Evolutionary conservation across 805 yeast species (phyloP), one percentile per base, ranked within the genome.

Genomic region (Barnettozyma populi): DNA sequence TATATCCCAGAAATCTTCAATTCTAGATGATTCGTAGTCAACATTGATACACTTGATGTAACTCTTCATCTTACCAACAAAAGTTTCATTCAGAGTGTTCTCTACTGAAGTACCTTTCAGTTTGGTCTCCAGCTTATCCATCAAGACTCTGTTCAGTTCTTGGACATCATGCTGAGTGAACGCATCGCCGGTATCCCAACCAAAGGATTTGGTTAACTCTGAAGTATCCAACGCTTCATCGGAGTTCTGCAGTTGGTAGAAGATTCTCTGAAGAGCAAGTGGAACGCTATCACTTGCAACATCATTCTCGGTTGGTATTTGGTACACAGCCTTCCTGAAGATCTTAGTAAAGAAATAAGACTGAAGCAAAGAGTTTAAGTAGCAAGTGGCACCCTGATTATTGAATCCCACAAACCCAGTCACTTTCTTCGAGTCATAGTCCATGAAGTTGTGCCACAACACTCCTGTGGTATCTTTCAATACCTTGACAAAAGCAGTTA

Each of bases 341-440:
- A 72, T 70, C 53, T 80, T 81, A 0, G 99, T 94, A 61, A 88
- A 88, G 64, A 75, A 94, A 56, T 94, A 86, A 10, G 96, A 86
- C 65, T 94, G 99, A 46, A 94, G 67, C 50, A 94, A 73, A 0
- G 98, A 92, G 64, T 94, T 94, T 62, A 94, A 76, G 67, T 94
- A 94, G 65, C 99, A 94, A 0, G 99, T 94, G 2, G 99, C 99
- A 53, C 99, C 99, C 69, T 94, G 99, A 61, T 94, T 94, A 55
- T 80, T 84, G 52, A 94, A 78, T 1, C 99, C 99, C 8, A 90
- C 96, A 62, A 75, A 90, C 0, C 98, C 97, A 0, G 98, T 88
- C 45, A 72, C 80, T 57, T 82, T 78, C 63, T 90, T 89, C 2
- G 97, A 90, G 65, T 94, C 89, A 66, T 87, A 87, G 59, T 87